phyloP scores from a whole-genome alignment of 306 rosid species.

The Ormosia semicastrata region DNA sequence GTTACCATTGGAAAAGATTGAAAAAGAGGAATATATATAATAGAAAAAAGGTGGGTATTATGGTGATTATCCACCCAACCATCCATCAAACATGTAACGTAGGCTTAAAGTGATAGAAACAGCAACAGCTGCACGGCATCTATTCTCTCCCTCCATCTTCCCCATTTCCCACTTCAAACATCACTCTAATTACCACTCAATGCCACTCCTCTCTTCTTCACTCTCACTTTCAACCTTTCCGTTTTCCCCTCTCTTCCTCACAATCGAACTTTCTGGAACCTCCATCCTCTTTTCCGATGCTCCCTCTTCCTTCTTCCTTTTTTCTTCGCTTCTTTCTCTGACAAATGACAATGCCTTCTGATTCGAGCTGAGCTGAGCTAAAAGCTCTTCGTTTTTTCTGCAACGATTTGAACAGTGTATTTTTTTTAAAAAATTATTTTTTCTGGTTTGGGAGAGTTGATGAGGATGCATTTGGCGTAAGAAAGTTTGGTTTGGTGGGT shows the following conservation, averaged over 20 bases:
- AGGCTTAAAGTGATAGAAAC: conserved; percentile 72
- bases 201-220: conserved; percentile 42
- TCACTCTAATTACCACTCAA: conserved; percentile 30
- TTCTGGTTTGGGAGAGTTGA: neutral
- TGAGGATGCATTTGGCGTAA: conserved; percentile 19
- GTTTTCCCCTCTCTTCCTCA: neutral
- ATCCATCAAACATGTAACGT: conserved; percentile 59
- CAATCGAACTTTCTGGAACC: conserved; percentile 22
- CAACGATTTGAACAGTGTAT: neutral
- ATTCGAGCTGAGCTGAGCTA: neutral
- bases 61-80: conserved; percentile 58
- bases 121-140: conserved; percentile 29
- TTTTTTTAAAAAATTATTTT: neutral
- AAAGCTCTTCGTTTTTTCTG: neutral
- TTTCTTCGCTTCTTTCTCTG: neutral
- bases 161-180: conserved; percentile 55
- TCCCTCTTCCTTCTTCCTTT: neutral
- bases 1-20: conserved; percentile 27
- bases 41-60: conserved; percentile 38
- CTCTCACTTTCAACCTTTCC: neutral
- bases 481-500: conserved; percentile 22
- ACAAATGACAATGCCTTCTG: neutral
- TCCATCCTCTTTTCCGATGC: neutral
- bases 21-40: neutral
- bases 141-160: conserved; percentile 33